Evolutionary conservation across 2,329 filamentous ascomycete genomes (phyloP).

Genomic region (Aureobasidium sp.): DNA sequence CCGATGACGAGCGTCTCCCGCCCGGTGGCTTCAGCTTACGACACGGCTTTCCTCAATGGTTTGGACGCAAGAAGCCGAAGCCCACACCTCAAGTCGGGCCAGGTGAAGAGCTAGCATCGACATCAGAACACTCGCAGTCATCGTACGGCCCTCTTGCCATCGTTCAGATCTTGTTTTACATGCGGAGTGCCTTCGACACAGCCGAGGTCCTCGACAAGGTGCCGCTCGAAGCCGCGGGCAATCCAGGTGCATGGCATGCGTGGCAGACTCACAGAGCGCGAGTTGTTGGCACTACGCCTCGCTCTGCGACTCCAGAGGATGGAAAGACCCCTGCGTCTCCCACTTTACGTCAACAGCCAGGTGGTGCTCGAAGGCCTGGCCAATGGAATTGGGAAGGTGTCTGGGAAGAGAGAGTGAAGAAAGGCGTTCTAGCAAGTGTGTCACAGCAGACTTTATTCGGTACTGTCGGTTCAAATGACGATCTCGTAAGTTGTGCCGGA

Average conservation of each 20-base stretch:
- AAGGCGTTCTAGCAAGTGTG: constrained; percentile 67
- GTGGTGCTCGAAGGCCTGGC: constrained; percentile 56
- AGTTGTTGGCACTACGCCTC: constrained; percentile 20
- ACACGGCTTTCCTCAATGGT: constrained; percentile 89
- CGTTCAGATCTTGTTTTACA: constrained; percentile 65
- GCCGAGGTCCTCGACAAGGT: constrained; percentile 69
- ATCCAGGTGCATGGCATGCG: constrained; percentile 88
- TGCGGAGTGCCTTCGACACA: constrained; percentile 74
- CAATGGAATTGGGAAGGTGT: constrained; percentile 99
- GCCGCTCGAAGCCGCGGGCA: constrained; percentile 74
- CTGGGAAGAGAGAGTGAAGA: constrained; percentile 83
- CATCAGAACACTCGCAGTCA: neutral
- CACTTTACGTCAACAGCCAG: constrained; percentile 27
- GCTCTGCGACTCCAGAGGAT: constrained; percentile 17
- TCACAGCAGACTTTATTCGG: constrained; percentile 77
- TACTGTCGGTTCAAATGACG: constrained; percentile 53
- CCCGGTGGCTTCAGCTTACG: constrained; percentile 85
- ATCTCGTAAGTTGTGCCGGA: constrained; percentile 54
- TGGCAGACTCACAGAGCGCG: constrained; percentile 67
- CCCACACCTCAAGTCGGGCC: constrained; percentile 6
- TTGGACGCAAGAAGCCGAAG: constrained; percentile 41
- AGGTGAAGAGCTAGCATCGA: neutral
- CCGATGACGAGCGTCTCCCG: constrained; percentile 73
- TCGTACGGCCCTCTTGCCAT: constrained; percentile 21
- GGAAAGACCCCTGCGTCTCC: constrained; percentile 14